Evolutionary conservation across 495 filamentous ascomycete species (phyloP).

Genomic region (Lepidopterella palustris): DNA sequence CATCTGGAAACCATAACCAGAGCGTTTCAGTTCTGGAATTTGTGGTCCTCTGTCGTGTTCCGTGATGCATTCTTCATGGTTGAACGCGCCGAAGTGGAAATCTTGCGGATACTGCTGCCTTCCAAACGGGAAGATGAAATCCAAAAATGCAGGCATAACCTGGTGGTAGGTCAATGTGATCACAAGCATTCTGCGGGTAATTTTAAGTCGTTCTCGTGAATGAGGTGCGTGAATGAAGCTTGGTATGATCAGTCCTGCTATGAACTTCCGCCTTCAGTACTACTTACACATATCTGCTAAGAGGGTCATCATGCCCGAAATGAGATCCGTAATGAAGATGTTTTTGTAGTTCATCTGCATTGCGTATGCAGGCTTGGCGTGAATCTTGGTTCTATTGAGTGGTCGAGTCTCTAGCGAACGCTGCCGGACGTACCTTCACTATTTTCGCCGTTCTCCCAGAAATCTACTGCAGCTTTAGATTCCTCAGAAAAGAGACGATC

Average conservation of each 20-base stretch:
- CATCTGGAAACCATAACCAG: constrained; percentile 37
- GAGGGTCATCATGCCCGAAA: constrained; percentile 8
- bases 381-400: background rate
- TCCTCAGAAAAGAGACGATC: constrained; percentile 7
- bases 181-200: constrained; percentile 33
- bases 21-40: constrained; percentile 37
- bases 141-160: constrained; percentile 41
- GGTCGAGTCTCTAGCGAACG: background rate
- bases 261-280: background rate
- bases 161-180: constrained; percentile 40
- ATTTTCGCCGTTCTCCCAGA: constrained; percentile 6
- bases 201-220: constrained; percentile 9
- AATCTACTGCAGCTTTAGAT: constrained; percentile 13
- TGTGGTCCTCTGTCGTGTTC: constrained; percentile 15
- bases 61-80: constrained; percentile 21
- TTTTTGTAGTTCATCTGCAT: constrained; percentile 5
- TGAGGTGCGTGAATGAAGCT: constrained; percentile 18
- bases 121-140: constrained; percentile 42
- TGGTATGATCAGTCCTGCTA: background rate
- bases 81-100: constrained; percentile 33
- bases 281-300: constrained; percentile 17
- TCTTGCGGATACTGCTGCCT: constrained; percentile 37
- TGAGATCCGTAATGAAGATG: constrained; percentile 5
- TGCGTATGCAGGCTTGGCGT: background rate
- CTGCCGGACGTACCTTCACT: constrained; percentile 1